Evolutionary conservation across 148 eudicot species (phyloP).

Genomic region (Cornus florida): DNA sequence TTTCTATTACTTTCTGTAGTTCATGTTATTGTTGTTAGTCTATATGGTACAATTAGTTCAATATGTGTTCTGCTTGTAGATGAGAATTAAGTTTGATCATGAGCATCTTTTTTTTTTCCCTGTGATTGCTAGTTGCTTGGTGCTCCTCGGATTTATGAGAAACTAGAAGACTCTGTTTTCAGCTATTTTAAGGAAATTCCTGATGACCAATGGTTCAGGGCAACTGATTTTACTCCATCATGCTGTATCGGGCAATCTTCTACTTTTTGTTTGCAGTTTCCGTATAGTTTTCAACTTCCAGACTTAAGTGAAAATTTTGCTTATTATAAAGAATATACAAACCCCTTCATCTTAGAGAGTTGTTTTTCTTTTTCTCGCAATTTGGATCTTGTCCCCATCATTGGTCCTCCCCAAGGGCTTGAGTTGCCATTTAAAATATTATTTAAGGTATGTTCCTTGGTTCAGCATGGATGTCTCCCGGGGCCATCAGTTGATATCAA

Average conservation of each 20-base stretch:
- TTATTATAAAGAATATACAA: constrained; percentile 40
- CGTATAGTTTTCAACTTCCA: constrained; percentile 37
- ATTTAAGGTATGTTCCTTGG: constrained; percentile 57
- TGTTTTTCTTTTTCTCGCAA: constrained; percentile 41
- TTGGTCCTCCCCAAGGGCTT: constrained; percentile 42
- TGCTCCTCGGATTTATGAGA: constrained; percentile 62
- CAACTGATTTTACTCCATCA: constrained; percentile 64
- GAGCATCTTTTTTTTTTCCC: neutral
- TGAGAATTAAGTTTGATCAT: neutral
- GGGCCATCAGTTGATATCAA: constrained; percentile 51
- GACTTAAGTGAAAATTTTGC: constrained; percentile 46
- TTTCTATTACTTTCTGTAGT: neutral
- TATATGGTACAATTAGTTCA: neutral
- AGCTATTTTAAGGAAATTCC: constrained; percentile 39
- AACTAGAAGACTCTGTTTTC: constrained; percentile 21
- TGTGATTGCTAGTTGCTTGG: constrained; percentile 39
- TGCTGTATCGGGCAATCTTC: constrained; percentile 68
- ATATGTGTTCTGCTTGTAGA: neutral
- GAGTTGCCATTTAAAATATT: constrained; percentile 52
- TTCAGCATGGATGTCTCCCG: constrained; percentile 68
- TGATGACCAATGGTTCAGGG: constrained; percentile 69
- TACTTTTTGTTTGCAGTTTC: constrained; percentile 55
- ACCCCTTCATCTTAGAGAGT: constrained; percentile 29
- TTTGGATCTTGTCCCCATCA: constrained; percentile 52
- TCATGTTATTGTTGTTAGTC: neutral